Percentiles rank a stretch among this genome's conserved stretches.
These are phyloP conservation scores for Aspergillaceae sp. DNA, from an alignment of 2,329 filamentous ascomycete genomes.

Conservation along the genomic window DNA sequence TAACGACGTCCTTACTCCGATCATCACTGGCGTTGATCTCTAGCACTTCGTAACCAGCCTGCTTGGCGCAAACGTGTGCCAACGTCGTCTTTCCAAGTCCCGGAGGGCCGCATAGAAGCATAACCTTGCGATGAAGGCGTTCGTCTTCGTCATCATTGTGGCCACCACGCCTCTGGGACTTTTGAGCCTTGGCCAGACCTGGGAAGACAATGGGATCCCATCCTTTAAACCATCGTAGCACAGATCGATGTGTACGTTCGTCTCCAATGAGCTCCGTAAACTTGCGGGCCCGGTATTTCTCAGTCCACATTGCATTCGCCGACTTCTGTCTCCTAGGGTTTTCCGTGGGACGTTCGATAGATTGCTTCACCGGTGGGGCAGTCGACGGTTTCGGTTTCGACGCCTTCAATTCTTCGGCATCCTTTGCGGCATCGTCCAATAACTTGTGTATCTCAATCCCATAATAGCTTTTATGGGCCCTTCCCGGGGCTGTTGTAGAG, in stretches of 20 bases:
- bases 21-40: slow-evolving; percentile 99
- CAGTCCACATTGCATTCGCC: slow-evolving; percentile 66
- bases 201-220: slow-evolving; percentile 95
- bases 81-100: slow-evolving; percentile 93
- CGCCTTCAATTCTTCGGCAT: slow-evolving; percentile 38
- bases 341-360: slow-evolving; percentile 21
- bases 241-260: slow-evolving; percentile 81
- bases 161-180: slow-evolving; percentile 9
- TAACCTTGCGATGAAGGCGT: slow-evolving; percentile 72
- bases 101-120: slow-evolving; percentile 83
- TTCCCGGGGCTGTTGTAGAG: slow-evolving; percentile 43
- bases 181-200: slow-evolving; percentile 52
- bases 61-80: slow-evolving; percentile 88
- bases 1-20: slow-evolving; percentile 79
- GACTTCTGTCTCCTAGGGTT: slow-evolving; percentile 22
- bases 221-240: slow-evolving; percentile 84
- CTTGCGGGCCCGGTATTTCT: slow-evolving; percentile 87
- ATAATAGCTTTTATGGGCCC: slow-evolving; percentile 63
- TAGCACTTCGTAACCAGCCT: slow-evolving; percentile 92
- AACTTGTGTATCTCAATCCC: slow-evolving; percentile 85
- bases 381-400: slow-evolving; percentile 12
- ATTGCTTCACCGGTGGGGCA: slow-evolving; percentile 18
- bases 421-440: slow-evolving; percentile 60
- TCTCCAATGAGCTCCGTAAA: slow-evolving; percentile 94
- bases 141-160: slow-evolving; percentile 50